A percentile compares a stretch with the other conserved stretches of the same genome.
Conservation (phyloP, 306 rosid genomes). For the Cicer arietinum region DNA sequence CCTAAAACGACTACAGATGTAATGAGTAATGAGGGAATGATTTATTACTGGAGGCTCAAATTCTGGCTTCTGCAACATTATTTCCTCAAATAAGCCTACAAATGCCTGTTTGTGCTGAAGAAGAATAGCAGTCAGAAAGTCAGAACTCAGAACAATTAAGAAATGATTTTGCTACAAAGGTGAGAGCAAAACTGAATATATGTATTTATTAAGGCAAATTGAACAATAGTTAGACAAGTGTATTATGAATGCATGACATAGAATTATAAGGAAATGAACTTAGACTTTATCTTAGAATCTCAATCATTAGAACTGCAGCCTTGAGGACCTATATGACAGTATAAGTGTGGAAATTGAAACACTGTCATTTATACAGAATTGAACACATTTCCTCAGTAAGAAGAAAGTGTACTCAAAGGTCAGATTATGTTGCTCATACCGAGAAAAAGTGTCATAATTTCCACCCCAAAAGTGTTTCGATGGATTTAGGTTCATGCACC, state of each 20-base stretch:
- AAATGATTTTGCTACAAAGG: constrained; percentile 24
- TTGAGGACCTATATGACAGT: constrained; percentile 4
- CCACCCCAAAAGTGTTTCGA: background rate
- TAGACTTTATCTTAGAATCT: constrained; percentile 19
- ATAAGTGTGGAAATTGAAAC: background rate
- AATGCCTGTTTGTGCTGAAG: constrained; percentile 71
- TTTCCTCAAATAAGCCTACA: constrained; percentile 60
- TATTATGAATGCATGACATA: background rate
- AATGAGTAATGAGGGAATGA: constrained; percentile 36
- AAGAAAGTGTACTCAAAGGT: constrained; percentile 6
- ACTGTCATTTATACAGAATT: background rate
- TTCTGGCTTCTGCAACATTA: constrained; percentile 58
- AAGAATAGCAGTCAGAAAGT: constrained; percentile 8
- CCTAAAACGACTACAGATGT: constrained; percentile 10
- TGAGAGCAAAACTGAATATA: constrained; percentile 14
- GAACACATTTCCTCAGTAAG: constrained; percentile 14
- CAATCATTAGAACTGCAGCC: constrained; percentile 27
- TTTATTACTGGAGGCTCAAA: constrained; percentile 77
- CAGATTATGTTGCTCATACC: constrained; percentile 13
- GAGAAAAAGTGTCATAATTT: background rate
- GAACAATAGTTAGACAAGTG: constrained; percentile 28
- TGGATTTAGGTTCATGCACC: constrained; percentile 1
- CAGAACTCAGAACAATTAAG: constrained; percentile 27
- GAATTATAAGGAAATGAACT: constrained; percentile 22
- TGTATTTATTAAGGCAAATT: background rate